Conservation (phyloP, 78 protist genomes). For the Tieghemostelium lacteum region DNA sequence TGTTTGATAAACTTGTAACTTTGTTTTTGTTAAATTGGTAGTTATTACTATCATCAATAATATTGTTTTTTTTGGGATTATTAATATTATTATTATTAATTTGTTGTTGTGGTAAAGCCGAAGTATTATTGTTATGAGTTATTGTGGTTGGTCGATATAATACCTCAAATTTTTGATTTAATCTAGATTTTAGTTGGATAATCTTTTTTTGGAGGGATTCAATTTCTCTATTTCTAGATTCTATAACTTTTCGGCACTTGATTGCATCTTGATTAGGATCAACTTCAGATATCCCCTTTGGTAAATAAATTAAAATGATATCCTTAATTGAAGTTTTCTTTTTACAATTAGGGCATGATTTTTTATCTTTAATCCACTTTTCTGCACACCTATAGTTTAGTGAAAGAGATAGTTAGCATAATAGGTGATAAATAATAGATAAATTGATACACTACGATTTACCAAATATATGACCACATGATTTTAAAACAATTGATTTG, state of each 20-base stretch:
- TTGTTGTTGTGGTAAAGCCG: background rate
- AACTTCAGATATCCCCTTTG: slow-evolving; percentile 1
- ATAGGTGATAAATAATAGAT: too few relatives aligned
- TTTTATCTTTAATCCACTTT: background rate
- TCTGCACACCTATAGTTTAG: background rate
- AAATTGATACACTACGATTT: background rate
- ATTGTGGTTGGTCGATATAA: background rate
- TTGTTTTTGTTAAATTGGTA: background rate
- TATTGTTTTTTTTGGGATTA: background rate
- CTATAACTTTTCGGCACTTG: background rate
- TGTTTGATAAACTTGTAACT: too few relatives aligned
- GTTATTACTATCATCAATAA: background rate
- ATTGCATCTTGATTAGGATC: slow-evolving; percentile 29
- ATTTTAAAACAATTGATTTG: slow-evolving; percentile 7
- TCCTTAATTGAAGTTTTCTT: background rate
- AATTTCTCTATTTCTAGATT: slow-evolving; percentile 3
- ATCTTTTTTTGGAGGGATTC: background rate
- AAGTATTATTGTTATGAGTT: background rate
- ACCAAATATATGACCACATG: slow-evolving; percentile 66
- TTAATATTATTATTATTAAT: background rate
- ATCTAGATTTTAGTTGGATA: background rate
- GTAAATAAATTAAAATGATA: background rate
- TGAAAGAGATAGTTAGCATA: background rate
- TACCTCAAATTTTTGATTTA: slow-evolving; percentile 6
- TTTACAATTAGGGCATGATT: slow-evolving; percentile 19